Percentiles rank a stretch among this genome's conserved stretches.
phyloP scores from a whole-genome alignment of 2,329 filamentous ascomycete species.

The Alternaria tenuissima region DNA sequence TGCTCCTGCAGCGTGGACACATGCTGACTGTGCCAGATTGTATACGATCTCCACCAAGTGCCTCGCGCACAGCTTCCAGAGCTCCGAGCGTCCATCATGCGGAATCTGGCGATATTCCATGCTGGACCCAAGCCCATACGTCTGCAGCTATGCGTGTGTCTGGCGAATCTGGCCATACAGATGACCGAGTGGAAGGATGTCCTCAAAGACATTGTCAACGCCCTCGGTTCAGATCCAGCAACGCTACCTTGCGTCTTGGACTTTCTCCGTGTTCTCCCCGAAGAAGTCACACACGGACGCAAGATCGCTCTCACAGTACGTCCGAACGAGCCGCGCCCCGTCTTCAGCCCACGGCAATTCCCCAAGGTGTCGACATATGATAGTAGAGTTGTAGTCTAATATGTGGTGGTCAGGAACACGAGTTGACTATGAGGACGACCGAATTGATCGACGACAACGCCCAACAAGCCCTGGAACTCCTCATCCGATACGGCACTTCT shows the following conservation, averaged over 20 bases:
- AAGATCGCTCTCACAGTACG: slow-evolving; percentile 99
- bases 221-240: slow-evolving; percentile 77
- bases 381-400: slow-evolving; percentile 55
- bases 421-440: slow-evolving; percentile 82
- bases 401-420: slow-evolving; percentile 78
- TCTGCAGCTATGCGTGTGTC: slow-evolving; percentile 91
- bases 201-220: slow-evolving; percentile 78
- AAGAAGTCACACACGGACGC: slow-evolving; percentile 98
- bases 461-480: slow-evolving; percentile 81
- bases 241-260: slow-evolving; percentile 90
- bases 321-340: slow-evolving; percentile 64
- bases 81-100: slow-evolving; percentile 83
- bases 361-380: slow-evolving; percentile 44
- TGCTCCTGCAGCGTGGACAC: background rate
- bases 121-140: slow-evolving; percentile 78
- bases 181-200: slow-evolving; percentile 97
- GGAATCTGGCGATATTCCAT: slow-evolving; percentile 81
- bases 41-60: slow-evolving; percentile 93
- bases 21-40: slow-evolving; percentile 71
- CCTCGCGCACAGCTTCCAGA: slow-evolving; percentile 75
- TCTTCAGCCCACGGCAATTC: slow-evolving; percentile 50
- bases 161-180: slow-evolving; percentile 94
- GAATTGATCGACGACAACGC: slow-evolving; percentile 93
- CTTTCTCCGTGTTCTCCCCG: slow-evolving; percentile 94
- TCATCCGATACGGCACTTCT: slow-evolving; percentile 90